A percentile compares a stretch with the other conserved stretches of the same genome.
Evolutionary conservation across 1,284 basidiomycete genomes (phyloP).

Genomic region (Cystobasidium slooffiae): DNA sequence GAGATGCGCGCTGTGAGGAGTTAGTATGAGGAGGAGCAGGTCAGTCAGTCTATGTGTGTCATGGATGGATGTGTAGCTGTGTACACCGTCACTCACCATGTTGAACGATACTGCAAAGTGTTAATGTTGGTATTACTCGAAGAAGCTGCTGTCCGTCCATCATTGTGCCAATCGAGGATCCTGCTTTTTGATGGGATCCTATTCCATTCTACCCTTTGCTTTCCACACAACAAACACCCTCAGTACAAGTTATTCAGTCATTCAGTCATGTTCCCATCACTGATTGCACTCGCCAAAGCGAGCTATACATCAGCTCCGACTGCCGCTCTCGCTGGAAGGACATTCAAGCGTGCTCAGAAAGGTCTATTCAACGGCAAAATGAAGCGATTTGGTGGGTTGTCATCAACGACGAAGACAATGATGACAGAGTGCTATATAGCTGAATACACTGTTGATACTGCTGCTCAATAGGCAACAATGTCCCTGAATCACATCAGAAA

Average conservation of each 20-base stretch:
- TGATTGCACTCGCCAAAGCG: constrained; percentile 25
- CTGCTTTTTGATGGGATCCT: background rate
- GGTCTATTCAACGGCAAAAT: constrained; percentile 42
- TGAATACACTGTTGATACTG: no score
- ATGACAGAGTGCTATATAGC: background rate
- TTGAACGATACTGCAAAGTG: background rate
- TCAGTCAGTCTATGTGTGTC: background rate
- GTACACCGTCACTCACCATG: constrained; percentile 22
- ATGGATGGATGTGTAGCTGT: background rate
- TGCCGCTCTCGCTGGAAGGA: constrained; percentile 23
- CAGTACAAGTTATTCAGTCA: background rate
- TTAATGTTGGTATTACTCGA: background rate
- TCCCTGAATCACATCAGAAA: constrained; percentile 87
- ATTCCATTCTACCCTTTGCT: background rate
- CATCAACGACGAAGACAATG: background rate
- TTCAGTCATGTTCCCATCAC: constrained; percentile 25
- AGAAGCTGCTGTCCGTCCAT: background rate
- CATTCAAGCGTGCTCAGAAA: constrained; percentile 42
- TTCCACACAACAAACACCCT: background rate
- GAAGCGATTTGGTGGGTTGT: constrained; percentile 38
- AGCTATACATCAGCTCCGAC: constrained; percentile 17
- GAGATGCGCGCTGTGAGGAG: constrained; percentile 62
- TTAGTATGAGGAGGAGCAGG: constrained; percentile 52
- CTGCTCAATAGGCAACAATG: constrained; percentile 86
- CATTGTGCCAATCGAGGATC: constrained; percentile 8